Conservation (phyloP, 2,329 filamentous ascomycete genomes). For the Pyrenophora teres region DNA sequence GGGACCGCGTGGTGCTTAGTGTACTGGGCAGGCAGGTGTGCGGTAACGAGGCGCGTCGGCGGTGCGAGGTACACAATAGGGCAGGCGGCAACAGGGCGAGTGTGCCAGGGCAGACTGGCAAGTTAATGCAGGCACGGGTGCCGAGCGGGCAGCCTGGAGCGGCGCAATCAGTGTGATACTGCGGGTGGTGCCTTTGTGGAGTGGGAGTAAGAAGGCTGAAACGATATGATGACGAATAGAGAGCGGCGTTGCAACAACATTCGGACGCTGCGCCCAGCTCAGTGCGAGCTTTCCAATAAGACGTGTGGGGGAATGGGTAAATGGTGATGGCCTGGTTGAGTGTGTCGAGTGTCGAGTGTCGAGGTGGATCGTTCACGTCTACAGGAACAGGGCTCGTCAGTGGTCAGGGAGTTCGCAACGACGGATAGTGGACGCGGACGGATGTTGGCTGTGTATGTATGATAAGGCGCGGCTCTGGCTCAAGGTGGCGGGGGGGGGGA, state of each 20-base stretch:
- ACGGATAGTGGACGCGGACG: constrained; percentile 34
- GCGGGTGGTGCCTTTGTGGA: constrained; percentile 27
- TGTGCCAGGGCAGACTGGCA: constrained; percentile 4
- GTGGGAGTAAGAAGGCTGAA: constrained; percentile 44
- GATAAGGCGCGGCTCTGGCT: constrained; percentile 31
- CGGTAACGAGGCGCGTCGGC: constrained; percentile 9
- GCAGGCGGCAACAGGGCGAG: neutral
- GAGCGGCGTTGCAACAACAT: constrained; percentile 43
- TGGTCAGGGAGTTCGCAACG: constrained; percentile 26
- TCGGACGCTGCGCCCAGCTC: constrained; percentile 30
- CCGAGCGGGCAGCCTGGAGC: constrained; percentile 6
- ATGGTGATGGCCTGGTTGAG: neutral
- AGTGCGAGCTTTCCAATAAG: constrained; percentile 9
- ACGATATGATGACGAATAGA: constrained; percentile 44
- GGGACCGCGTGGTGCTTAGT: constrained; percentile 10
- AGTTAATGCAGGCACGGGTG: constrained; percentile 10
- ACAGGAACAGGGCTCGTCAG: constrained; percentile 13
- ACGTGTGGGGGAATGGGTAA: constrained; percentile 2
- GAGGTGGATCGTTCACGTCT: constrained; percentile 10
- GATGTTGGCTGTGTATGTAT: constrained; percentile 19
- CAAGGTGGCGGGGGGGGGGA: constrained; percentile 25
- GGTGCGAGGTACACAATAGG: constrained; percentile 4
- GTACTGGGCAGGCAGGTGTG: constrained; percentile 12
- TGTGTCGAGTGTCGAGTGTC: constrained; percentile 20
- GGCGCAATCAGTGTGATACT: constrained; percentile 21